phyloP scores from a whole-genome alignment of 2,329 filamentous ascomycete genomes.

The Xylariaceae sp. region DNA sequence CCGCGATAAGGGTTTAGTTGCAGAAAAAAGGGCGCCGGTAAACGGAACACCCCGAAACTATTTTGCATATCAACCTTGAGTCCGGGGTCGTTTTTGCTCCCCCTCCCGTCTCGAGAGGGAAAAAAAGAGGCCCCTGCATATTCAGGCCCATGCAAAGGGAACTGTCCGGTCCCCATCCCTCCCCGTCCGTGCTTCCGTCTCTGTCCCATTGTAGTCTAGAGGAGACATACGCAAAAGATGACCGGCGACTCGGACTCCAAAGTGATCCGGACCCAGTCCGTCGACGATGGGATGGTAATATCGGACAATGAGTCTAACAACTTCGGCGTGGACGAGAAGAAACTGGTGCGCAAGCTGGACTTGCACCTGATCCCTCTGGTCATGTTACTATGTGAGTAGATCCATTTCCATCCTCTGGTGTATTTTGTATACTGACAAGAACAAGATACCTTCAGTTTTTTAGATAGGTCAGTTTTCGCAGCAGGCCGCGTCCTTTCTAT shows the following conservation, averaged over 20 bases:
- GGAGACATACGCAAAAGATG: slow-evolving; percentile 4
- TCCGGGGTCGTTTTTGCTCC: neutral
- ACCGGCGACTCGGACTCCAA: slow-evolving; percentile 3
- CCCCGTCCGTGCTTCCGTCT: neutral
- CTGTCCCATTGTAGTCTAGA: neutral
- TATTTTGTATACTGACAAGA: no score
- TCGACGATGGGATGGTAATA: no score
- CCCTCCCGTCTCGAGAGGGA: neutral
- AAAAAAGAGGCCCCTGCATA: neutral
- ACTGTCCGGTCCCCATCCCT: neutral
- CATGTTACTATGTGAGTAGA: slow-evolving; percentile 52
- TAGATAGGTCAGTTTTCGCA: slow-evolving; percentile 54
- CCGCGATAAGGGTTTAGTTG: neutral
- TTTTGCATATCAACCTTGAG: neutral
- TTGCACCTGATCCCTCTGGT: slow-evolving; percentile 58
- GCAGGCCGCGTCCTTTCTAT: neutral
- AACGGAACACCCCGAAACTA: neutral
- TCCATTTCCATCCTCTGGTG: no score
- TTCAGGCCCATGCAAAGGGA: no score
- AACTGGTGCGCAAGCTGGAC: slow-evolving; percentile 61
- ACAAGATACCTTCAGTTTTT: slow-evolving; percentile 62
- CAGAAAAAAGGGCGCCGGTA: neutral
- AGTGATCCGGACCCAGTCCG: slow-evolving; percentile 10
- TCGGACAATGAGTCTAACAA: slow-evolving; percentile 14
- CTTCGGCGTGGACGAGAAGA: slow-evolving; percentile 41